Evolutionary conservation across 2,329 filamentous ascomycete genomes (phyloP).

Genomic region (Ophiostoma pallidulum): DNA sequence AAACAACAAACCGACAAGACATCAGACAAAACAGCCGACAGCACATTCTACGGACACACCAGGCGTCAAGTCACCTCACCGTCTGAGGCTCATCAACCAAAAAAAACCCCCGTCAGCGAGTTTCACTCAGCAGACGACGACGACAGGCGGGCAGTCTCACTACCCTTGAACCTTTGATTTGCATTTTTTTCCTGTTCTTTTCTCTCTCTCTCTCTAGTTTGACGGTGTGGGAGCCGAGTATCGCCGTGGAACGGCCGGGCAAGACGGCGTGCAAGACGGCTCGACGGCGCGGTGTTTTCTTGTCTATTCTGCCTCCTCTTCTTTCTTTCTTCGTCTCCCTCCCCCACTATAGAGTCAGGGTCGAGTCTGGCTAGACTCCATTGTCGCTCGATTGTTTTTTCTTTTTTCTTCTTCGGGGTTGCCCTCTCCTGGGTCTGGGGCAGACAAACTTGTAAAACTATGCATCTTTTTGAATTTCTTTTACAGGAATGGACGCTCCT

Average conservation of each 20-base stretch:
- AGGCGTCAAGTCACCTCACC: neutral
- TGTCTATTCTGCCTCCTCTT: neutral
- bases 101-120: neutral
- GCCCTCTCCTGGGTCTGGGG: too few relatives aligned
- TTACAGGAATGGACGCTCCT: too few relatives aligned
- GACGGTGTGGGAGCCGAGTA: too few relatives aligned
- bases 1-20: neutral
- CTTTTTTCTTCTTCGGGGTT: neutral
- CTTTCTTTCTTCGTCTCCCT: neutral
- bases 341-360: neutral
- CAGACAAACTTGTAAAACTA: too few relatives aligned
- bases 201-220: neutral
- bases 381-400: neutral
- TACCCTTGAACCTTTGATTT: too few relatives aligned
- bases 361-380: neutral
- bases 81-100: too few relatives aligned
- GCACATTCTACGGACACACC: neutral
- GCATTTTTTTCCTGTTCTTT: neutral
- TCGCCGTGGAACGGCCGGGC: too few relatives aligned
- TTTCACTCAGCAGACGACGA: constrained; percentile 1
- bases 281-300: too few relatives aligned
- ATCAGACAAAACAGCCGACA: neutral
- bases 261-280: too few relatives aligned
- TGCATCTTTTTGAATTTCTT: too few relatives aligned
- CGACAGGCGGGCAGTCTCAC: neutral